phyloP scores from a whole-genome alignment of 768 basidiomycete genomes.

The Gyrodon lividus region DNA sequence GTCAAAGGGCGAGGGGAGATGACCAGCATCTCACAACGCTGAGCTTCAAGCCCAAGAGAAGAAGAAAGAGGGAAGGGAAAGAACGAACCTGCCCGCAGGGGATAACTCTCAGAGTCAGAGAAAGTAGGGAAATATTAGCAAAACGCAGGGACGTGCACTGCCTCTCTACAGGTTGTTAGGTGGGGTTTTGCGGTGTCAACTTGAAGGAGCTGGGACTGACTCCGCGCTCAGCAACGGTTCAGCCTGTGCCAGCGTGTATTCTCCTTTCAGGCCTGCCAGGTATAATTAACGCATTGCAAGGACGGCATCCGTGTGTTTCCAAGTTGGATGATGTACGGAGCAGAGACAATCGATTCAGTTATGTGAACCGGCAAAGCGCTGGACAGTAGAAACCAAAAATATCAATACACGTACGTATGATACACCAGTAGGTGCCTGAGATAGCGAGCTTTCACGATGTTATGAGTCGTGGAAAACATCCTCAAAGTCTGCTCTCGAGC shows the following conservation, averaged over 20 bases:
- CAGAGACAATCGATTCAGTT: too few species aligned
- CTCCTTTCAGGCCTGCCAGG: too few species aligned
- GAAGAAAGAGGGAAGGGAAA: neutral
- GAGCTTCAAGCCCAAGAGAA: slow-evolving; percentile 13
- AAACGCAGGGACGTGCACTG: neutral
- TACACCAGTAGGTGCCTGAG: neutral
- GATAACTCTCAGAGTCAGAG: neutral
- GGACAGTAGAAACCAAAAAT: too few species aligned
- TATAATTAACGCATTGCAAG: too few species aligned
- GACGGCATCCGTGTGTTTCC: too few species aligned
- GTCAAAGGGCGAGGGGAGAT: slow-evolving; percentile 3
- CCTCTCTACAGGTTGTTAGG: neutral
- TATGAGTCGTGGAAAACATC: neutral
- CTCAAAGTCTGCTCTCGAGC: neutral
- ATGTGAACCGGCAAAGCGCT: neutral
- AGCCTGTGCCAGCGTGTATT: too few species aligned
- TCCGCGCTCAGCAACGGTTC: too few species aligned
- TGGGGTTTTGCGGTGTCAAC: neutral
- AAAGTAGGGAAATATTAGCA: neutral
- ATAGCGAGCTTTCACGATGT: neutral
- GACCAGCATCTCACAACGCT: slow-evolving; percentile 13
- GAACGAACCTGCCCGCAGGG: neutral
- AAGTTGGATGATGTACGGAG: too few species aligned
- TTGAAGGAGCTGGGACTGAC: too few species aligned
- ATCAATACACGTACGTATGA: too few species aligned